phyloP scores from a whole-genome alignment of 495 filamentous ascomycete genomes.

The Tuber calosporum region DNA sequence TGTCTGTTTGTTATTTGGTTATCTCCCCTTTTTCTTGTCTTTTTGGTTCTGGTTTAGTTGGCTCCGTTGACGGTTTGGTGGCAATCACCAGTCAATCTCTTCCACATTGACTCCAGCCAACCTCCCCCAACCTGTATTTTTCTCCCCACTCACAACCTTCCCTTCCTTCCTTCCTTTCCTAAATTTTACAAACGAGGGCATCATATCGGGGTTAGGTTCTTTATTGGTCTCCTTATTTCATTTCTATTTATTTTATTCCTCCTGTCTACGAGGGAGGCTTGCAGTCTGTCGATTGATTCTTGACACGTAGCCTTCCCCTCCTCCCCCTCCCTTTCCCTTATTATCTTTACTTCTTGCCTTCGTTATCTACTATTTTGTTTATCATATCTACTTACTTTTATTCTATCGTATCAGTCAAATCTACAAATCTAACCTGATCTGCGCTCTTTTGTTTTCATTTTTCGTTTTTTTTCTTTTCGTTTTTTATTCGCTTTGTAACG shows the following conservation, averaged over 20 bases:
- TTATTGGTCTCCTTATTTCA: background rate
- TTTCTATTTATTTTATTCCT: background rate
- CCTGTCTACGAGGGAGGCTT: background rate
- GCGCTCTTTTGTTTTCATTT: background rate
- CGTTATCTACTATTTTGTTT: background rate
- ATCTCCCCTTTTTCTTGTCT: background rate
- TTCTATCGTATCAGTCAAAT: background rate
- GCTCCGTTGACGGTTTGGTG: background rate
- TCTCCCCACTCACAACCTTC: background rate
- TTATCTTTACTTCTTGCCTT: background rate
- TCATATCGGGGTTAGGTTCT: slow-evolving; percentile 3
- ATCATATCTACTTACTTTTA: slow-evolving; percentile 2
- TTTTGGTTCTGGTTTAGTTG: background rate
- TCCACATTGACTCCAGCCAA: background rate
- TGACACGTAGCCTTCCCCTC: background rate
- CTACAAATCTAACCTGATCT: background rate
- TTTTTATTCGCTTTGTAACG: background rate
- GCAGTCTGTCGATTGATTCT: background rate
- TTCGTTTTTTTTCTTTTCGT: background rate
- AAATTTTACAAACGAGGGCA: background rate
- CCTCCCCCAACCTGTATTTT: background rate
- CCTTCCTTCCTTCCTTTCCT: slow-evolving; percentile 4
- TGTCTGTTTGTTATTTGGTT: background rate
- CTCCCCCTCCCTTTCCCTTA: background rate
- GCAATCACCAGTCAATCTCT: background rate